phyloP scores from a whole-genome alignment of 306 rosid genomes.

The Vigna nakashimae region DNA sequence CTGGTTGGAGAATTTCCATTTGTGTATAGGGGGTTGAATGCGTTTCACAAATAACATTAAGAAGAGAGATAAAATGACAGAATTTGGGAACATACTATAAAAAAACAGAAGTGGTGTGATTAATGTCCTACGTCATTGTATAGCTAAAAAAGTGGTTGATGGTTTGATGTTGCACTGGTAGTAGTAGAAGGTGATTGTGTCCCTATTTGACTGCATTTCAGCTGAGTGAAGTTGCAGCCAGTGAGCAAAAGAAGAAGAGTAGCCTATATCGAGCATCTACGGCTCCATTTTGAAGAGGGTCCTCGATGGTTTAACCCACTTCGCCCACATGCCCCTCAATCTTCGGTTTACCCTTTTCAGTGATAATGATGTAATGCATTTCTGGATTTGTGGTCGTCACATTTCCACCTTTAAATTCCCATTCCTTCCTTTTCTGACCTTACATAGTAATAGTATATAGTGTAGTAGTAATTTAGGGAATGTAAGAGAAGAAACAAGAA shows the following conservation, averaged over 20 bases:
- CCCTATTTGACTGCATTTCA: constrained; percentile 45
- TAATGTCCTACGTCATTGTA: background rate
- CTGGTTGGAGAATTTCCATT: background rate
- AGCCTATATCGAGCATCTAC: constrained; percentile 71
- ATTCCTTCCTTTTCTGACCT: background rate
- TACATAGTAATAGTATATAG: background rate
- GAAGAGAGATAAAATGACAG: background rate
- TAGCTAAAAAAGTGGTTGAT: background rate
- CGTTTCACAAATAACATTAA: background rate
- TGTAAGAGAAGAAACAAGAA: constrained; percentile 35
- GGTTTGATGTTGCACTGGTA: background rate
- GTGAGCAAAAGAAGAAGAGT: constrained; percentile 58
- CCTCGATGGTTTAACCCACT: background rate
- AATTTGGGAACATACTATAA: no score
- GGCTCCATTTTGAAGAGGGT: constrained; percentile 71
- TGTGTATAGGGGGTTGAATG: no score
- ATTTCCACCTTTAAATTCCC: background rate
- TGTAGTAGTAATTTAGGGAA: constrained; percentile 7
- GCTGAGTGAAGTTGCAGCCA: constrained; percentile 52
- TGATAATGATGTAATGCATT: constrained; percentile 37
- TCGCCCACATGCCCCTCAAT: background rate
- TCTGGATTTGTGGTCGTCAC: background rate
- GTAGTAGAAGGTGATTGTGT: background rate
- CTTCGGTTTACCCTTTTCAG: constrained; percentile 35
- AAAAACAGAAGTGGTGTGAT: background rate